Evolutionary conservation across 495 filamentous ascomycete genomes (phyloP), one percentile per base, ranked within the genome.

Genomic region (Hyaloscypha variabilis): DNA sequence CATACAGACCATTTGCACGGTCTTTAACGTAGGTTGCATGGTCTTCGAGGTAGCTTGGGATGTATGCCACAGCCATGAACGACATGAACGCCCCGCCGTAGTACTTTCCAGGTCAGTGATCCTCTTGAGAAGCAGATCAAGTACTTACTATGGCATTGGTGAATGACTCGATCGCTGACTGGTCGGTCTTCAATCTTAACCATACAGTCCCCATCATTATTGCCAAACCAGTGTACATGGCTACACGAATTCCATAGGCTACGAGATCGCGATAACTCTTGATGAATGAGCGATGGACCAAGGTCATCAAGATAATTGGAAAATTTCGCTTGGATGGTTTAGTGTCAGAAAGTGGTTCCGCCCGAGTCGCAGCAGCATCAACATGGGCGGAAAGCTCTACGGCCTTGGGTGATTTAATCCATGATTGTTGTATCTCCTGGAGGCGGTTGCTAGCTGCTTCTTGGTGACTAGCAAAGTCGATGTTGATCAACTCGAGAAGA

Each of bases 201-300:
- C 89, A 95, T 25, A 94, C 90, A 1, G 91, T 94, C 3, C 91
- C 91, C 88, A 93, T 91, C 89, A 95, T 90, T 67, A 95, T 87
- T 0, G 91, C 90, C 31, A 94, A 81, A 10, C 83, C 71, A 53
- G 88, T 80, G 73, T 95, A 94, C 91, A 95, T 95, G 11, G 85
- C 88, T 26, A 94, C 81, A 0, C 91, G 81, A 65, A 95, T 91
- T 0, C 91, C 91, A 69, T 94, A 95, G 0, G 87, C 91, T 17
- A 94, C 82, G 14, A 94, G 84, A 73, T 95, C 91, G 1, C 91
- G 85, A 72, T 93, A 91, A 60, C 82, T 87, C 76, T 95, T 95
- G 74, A 95, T 86, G 65, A 88, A 92, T 25, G 83, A 83, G 11
- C 91, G 85, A 74, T 92, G 87, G 11, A 94, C 77, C 1, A 95